These are phyloP conservation scores for Voacanga thouarsii DNA, from an alignment of 257 asterid species.

Conservation along the genomic window DNA sequence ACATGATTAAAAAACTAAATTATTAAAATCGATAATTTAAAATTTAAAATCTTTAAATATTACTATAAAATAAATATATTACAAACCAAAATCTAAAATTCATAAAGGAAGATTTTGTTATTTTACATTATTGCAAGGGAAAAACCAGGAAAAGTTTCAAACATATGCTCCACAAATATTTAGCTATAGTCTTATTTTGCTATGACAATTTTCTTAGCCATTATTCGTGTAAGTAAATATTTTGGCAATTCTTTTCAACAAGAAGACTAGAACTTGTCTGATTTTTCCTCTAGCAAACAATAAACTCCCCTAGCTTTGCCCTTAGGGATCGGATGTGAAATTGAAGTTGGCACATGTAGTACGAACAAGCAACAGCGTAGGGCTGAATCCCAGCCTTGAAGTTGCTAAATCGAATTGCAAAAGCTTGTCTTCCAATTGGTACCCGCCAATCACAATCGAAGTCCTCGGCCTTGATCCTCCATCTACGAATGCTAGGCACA, in stretches of 20 bases:
- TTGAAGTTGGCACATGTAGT: constrained; percentile 74
- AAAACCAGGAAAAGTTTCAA: too few relatives aligned
- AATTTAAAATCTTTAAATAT: too few relatives aligned
- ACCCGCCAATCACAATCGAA: constrained; percentile 56
- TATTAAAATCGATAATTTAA: too few relatives aligned
- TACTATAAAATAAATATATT: too few relatives aligned
- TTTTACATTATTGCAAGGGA: too few relatives aligned
- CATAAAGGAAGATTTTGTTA: too few relatives aligned
- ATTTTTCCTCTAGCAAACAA: not conserved
- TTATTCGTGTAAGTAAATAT: not conserved
- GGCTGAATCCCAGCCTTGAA: constrained; percentile 56
- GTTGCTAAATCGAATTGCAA: constrained; percentile 63
- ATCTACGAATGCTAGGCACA: constrained; percentile 51
- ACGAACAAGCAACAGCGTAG: constrained; percentile 30
- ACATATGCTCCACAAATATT: too few relatives aligned
- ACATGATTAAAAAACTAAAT: too few relatives aligned
- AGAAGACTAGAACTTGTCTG: too few relatives aligned
- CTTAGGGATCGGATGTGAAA: constrained; percentile 44
- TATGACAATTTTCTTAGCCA: not conserved
- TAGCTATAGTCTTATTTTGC: not conserved
- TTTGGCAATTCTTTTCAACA: too few relatives aligned
- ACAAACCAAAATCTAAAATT: too few relatives aligned
- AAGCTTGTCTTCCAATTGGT: constrained; percentile 48
- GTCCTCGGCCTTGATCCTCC: constrained; percentile 51
- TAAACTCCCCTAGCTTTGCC: not conserved